phyloP scores from a whole-genome alignment of 2,329 filamentous ascomycete species.

The Cercospora janseana region DNA sequence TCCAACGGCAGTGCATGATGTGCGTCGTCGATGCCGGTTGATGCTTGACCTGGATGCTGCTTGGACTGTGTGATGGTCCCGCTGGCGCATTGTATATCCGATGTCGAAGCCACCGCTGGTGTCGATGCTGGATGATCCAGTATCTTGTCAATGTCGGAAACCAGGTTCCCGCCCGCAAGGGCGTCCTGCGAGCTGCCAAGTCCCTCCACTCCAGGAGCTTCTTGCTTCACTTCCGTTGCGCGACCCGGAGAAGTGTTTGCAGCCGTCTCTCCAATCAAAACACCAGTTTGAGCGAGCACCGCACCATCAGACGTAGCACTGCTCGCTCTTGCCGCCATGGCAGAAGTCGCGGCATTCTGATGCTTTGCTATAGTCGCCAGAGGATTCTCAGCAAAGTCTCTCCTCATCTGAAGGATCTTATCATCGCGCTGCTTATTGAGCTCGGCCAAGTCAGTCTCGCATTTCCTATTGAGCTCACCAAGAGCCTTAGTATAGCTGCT shows the following conservation, averaged over 20 bases:
- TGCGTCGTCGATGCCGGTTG: too few relatives aligned
- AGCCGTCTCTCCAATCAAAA: background rate
- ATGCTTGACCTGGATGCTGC: too few relatives aligned
- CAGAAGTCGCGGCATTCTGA: background rate
- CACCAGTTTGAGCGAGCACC: background rate
- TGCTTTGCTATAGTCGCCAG: background rate
- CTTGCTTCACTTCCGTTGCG: background rate
- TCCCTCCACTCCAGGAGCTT: too few relatives aligned
- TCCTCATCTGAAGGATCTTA: background rate
- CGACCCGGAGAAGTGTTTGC: background rate
- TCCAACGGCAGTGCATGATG: too few relatives aligned
- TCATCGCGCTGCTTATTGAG: background rate
- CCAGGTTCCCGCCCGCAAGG: too few relatives aligned
- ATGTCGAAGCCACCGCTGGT: too few relatives aligned
- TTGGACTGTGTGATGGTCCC: too few relatives aligned
- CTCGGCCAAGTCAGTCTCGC: background rate
- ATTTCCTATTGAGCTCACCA: constrained; percentile 1
- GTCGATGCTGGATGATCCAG: too few relatives aligned
- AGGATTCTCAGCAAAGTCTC: background rate
- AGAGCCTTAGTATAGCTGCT: background rate
- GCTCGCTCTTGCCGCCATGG: background rate
- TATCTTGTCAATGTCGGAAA: too few relatives aligned
- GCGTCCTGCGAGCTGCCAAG: too few relatives aligned
- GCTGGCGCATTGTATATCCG: too few relatives aligned
- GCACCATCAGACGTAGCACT: background rate